Evolutionary conservation across 208 protist species (phyloP), one percentile per base, ranked within the genome.

Genomic region (Trypanosoma grayi): DNA sequence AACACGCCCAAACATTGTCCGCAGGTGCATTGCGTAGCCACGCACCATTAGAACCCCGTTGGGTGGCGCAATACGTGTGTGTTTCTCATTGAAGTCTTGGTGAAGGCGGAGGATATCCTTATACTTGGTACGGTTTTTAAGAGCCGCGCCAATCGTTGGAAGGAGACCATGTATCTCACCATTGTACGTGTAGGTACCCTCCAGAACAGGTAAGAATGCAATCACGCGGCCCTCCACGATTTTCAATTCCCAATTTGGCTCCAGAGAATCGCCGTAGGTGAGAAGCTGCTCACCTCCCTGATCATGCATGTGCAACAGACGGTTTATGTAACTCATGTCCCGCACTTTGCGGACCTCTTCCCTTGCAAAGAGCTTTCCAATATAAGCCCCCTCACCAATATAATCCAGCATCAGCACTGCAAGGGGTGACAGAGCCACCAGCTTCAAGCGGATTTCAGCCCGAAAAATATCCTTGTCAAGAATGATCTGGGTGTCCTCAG

Each of bases 331-430:
- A 16, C 78, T 73, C 33, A 80, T 51, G n/a, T 86, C 66, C 10
- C 67, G 68, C 28, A 97, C 88, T 22, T 84, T 65, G 25, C 92
- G 83, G 39, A 86, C 85, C 4, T 34, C 30, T 57, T 94, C 84
- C 2, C 63, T n/a, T 2, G 87, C 88, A 61, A 97, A 96, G 31
- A 97, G 78, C 65, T 97, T 97, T 37, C 92, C 92, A 34, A 95
- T 76, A 52, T 70, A 73, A 20, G 87, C 72, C 16, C 88, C 90
- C 24, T 81, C 71, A 6, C 34, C 45, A 55, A 97, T 79, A 62
- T 87, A 81, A 75, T 96, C 87, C 20, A 97, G 76, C 73, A 87
- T 83, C 30, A 94, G 67, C 53, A 94, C 81, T 39, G 83, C 92
- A 39, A 97, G 79, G 9, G 85, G 77, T 0, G 83, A 74, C 9